Conservation (phyloP, 352 stramenopile species). For the Phytophthora idaei region DNA sequence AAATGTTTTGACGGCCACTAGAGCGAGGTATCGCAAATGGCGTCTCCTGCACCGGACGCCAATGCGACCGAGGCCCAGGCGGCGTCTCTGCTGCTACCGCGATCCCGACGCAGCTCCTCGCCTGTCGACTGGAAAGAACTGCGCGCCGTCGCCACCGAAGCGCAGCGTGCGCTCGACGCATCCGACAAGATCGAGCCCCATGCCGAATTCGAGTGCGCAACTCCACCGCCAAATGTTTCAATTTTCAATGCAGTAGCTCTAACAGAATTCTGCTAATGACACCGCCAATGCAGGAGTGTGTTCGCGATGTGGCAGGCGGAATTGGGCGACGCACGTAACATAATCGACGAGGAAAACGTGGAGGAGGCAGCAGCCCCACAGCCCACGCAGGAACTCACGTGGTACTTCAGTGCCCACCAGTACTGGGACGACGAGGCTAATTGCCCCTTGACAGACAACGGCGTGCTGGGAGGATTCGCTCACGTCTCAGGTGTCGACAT, state of each 20-base stretch:
- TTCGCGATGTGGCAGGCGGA: slow-evolving; percentile 79
- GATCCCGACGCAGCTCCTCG: slow-evolving; percentile 24
- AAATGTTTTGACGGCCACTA: too few relatives aligned
- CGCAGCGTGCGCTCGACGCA: slow-evolving; percentile 72
- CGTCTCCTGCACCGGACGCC: background rate
- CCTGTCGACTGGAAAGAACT: slow-evolving; percentile 71
- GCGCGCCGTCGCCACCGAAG: slow-evolving; percentile 45
- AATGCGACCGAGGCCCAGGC: background rate
- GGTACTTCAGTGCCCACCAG: slow-evolving; percentile 78
- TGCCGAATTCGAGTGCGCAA: slow-evolving; percentile 62
- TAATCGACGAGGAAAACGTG: slow-evolving; percentile 9
- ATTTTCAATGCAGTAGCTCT: background rate
- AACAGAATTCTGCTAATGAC: slow-evolving; percentile 1
- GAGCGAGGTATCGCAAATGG: background rate
- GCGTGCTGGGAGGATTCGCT: slow-evolving; percentile 93
- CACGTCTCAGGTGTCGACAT: slow-evolving; percentile 86
- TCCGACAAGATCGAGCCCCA: slow-evolving; percentile 54
- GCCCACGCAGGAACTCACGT: slow-evolving; percentile 37
- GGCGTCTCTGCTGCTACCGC: slow-evolving; percentile 20
- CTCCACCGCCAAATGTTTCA: background rate
- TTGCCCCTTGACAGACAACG: slow-evolving; percentile 92
- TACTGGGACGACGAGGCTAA: slow-evolving; percentile 92
- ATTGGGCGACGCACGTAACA: slow-evolving; percentile 42
- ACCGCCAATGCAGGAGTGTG: slow-evolving; percentile 46
- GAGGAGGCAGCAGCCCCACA: background rate